phyloP scores from a whole-genome alignment of 306 rosid genomes.

The Macrotyloma uniflorum region DNA sequence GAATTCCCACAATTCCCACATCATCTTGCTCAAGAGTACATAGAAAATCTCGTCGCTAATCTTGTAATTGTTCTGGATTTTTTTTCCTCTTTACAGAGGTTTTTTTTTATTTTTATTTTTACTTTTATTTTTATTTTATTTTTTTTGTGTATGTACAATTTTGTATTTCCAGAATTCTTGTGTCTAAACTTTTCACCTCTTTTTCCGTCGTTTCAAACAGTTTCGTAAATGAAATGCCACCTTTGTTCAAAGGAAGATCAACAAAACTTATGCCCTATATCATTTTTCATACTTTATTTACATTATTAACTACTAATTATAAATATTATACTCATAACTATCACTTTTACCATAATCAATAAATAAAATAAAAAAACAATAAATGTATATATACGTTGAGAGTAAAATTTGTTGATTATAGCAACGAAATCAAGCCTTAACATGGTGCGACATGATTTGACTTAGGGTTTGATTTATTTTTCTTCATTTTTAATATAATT shows the following conservation, averaged over 20 bases:
- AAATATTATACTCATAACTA: too few relatives aligned
- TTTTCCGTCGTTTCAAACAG: background rate
- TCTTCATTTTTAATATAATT: background rate
- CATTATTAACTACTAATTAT: too few relatives aligned
- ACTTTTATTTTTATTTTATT: too few relatives aligned
- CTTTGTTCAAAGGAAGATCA: background rate
- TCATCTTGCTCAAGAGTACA: constrained; percentile 50
- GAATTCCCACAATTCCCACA: constrained; percentile 58
- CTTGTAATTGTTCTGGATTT: background rate
- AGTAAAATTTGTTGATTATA: background rate
- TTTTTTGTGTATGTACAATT: constrained; percentile 24
- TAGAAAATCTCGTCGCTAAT: constrained; percentile 13
- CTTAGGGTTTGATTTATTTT: background rate
- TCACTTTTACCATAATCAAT: too few relatives aligned
- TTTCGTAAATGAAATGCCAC: background rate
- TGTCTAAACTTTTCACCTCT: background rate
- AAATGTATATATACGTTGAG: too few relatives aligned
- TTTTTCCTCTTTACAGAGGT: background rate
- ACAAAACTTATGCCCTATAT: too few relatives aligned
- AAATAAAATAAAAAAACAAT: too few relatives aligned
- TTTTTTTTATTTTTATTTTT: background rate
- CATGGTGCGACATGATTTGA: background rate
- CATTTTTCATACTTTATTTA: too few relatives aligned
- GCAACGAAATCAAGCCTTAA: background rate
- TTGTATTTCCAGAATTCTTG: constrained; percentile 35